Evolutionary conservation across 306 rosid species (phyloP).

Genomic region (Fagus sylvatica): DNA sequence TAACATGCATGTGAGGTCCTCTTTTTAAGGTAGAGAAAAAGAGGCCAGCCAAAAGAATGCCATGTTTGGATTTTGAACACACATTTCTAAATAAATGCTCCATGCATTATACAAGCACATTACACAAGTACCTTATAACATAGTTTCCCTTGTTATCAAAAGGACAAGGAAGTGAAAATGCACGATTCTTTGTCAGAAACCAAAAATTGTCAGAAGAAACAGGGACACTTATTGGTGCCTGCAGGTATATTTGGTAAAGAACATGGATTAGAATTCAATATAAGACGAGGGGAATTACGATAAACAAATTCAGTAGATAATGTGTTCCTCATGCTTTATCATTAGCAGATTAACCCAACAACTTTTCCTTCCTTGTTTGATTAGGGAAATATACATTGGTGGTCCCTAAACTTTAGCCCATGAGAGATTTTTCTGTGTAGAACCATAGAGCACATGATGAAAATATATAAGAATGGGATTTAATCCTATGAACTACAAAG

Average conservation of each 20-base stretch:
- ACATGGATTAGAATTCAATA: neutral
- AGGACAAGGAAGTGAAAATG: slow-evolving; percentile 79
- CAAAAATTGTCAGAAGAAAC: slow-evolving; percentile 89
- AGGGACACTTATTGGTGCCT: slow-evolving; percentile 81
- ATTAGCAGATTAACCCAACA: neutral
- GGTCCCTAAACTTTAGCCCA: too few species aligned
- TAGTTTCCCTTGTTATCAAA: slow-evolving; percentile 79
- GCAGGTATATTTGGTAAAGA: slow-evolving; percentile 31
- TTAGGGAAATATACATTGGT: too few species aligned
- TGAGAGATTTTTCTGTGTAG: neutral
- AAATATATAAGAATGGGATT: neutral
- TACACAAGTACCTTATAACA: slow-evolving; percentile 69
- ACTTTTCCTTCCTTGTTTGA: neutral
- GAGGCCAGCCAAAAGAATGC: neutral
- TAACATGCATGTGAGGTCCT: neutral
- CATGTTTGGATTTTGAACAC: neutral
- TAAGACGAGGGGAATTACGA: slow-evolving; percentile 1
- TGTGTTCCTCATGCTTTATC: neutral
- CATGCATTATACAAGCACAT: neutral
- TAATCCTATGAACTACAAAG: neutral
- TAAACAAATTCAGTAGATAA: neutral
- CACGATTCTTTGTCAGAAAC: slow-evolving; percentile 79
- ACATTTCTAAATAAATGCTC: neutral
- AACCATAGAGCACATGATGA: neutral
- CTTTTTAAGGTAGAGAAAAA: neutral